Percentiles rank a stretch among this genome's conserved stretches.
phyloP scores from a whole-genome alignment of 768 basidiomycete species.

The Austroboletus eburneus region DNA sequence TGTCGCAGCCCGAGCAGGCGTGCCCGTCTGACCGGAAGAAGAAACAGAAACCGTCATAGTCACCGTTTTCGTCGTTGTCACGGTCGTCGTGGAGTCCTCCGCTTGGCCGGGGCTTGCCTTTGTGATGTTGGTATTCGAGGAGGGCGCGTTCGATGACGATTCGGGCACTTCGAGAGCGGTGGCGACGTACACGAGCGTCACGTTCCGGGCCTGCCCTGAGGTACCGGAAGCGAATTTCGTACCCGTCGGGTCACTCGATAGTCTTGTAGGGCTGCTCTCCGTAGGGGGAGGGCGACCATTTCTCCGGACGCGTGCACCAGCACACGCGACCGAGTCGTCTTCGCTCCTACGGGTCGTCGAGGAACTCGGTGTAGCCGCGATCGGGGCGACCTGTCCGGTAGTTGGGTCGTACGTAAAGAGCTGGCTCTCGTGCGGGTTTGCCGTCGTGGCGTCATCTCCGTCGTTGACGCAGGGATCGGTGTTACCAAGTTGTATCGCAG shows the following conservation, averaged over 20 bases:
- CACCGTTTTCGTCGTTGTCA: slow-evolving; percentile 22
- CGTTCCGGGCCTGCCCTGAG: slow-evolving; percentile 30
- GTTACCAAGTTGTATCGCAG: background rate
- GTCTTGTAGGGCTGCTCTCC: slow-evolving; percentile 3
- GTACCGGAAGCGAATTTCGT: slow-evolving; percentile 6
- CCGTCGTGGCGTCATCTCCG: slow-evolving; percentile 2
- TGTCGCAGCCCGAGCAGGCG: slow-evolving; percentile 11
- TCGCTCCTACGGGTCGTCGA: slow-evolving; percentile 17
- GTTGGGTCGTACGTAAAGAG: slow-evolving; percentile 50
- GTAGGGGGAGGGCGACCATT: slow-evolving; percentile 1
- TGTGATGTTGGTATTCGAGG: background rate
- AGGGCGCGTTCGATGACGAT: background rate
- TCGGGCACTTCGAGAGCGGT: slow-evolving; percentile 29
- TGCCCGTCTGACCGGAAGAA: background rate
- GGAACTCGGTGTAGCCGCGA: slow-evolving; percentile 36
- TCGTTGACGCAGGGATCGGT: slow-evolving; percentile 11
- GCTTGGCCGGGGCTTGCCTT: slow-evolving; percentile 6
- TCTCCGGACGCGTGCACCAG: slow-evolving; percentile 14
- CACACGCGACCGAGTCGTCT: background rate
- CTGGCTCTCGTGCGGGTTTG: slow-evolving; percentile 44
- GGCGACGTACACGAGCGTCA: slow-evolving; percentile 53
- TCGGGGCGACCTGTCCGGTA: slow-evolving; percentile 50
- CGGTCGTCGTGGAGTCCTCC: slow-evolving; percentile 25
- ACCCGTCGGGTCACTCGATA: slow-evolving; percentile 18
- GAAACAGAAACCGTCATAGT: slow-evolving; percentile 9